Conservation (phyloP, 176 grass and related monocot species). For the Musa acuminata region DNA sequence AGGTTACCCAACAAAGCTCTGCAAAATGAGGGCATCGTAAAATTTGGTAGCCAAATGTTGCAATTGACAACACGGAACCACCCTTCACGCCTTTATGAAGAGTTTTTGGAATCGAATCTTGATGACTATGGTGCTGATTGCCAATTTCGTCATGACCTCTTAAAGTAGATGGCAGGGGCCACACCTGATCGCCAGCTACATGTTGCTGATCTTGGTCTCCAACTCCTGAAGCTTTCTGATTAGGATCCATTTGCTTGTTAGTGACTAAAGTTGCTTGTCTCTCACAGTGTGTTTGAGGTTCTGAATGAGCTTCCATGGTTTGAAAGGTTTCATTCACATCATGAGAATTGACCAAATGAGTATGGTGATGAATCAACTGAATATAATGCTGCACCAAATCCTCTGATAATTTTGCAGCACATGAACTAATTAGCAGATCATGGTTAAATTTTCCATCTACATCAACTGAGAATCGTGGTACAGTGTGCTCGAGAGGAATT, state of each 20-base stretch:
- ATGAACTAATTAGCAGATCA: slow-evolving; percentile 63
- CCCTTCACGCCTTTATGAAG: slow-evolving; percentile 34
- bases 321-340: slow-evolving; percentile 28
- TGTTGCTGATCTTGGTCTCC: slow-evolving; percentile 23
- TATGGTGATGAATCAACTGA: slow-evolving; percentile 55
- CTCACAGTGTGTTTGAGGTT: slow-evolving; percentile 16
- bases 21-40: slow-evolving; percentile 76
- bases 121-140: slow-evolving; percentile 22
- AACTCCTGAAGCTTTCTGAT: slow-evolving; percentile 16
- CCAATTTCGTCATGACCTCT: slow-evolving; percentile 22
- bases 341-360: slow-evolving; percentile 35
- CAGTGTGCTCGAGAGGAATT: slow-evolving; percentile 41
- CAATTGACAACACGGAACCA: slow-evolving; percentile 47
- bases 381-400: slow-evolving; percentile 68
- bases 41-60: slow-evolving; percentile 77
- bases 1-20: slow-evolving; percentile 94
- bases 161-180: slow-evolving; percentile 21
- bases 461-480: slow-evolving; percentile 66
- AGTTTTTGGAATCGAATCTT: slow-evolving; percentile 30
- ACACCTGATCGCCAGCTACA: slow-evolving; percentile 20
- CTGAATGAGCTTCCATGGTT: slow-evolving; percentile 33
- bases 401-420: slow-evolving; percentile 46
- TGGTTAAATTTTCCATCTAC: slow-evolving; percentile 56
- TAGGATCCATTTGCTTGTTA: slow-evolving; percentile 12
- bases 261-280: slow-evolving; percentile 10